Conservation (phyloP, 306 rosid genomes). For the Elaeagnus macrophylla region DNA sequence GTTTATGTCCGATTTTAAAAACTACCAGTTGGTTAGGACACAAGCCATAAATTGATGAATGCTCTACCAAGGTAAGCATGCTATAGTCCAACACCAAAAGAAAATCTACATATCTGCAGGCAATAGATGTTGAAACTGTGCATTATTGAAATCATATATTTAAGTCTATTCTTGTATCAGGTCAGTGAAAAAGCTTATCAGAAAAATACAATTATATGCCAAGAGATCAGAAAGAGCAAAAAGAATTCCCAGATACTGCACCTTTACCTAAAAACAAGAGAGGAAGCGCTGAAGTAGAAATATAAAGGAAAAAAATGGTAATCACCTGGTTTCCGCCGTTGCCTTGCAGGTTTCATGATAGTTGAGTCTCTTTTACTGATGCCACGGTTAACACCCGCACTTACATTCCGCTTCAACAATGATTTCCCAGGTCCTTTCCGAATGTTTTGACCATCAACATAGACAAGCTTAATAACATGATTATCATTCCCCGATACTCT, state of each 20-base stretch:
- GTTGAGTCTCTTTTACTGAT: constrained; percentile 57
- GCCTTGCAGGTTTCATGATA: constrained; percentile 66
- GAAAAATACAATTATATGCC: background rate
- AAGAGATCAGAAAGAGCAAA: constrained; percentile 2
- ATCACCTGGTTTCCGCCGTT: constrained; percentile 79
- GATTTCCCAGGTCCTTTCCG: constrained; percentile 80
- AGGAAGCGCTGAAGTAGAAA: background rate
- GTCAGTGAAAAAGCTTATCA: background rate
- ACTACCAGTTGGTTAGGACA: no score
- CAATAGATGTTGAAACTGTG: background rate
- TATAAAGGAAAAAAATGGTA: constrained; percentile 11
- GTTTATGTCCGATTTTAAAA: no score
- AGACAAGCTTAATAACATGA: constrained; percentile 60
- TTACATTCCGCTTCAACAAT: constrained; percentile 56
- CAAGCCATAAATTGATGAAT: no score
- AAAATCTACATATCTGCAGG: background rate
- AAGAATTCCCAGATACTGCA: background rate
- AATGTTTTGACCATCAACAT: constrained; percentile 79
- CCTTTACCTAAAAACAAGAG: background rate
- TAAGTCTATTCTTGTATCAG: background rate
- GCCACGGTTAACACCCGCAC: constrained; percentile 55
- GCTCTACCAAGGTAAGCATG: background rate
- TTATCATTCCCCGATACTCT: constrained; percentile 60
- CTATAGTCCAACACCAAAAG: background rate
- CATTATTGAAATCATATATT: background rate